Percentiles rank a stretch among this genome's conserved stretches.
phyloP scores from a whole-genome alignment of 306 rosid species.

The Datisca glomerata region DNA sequence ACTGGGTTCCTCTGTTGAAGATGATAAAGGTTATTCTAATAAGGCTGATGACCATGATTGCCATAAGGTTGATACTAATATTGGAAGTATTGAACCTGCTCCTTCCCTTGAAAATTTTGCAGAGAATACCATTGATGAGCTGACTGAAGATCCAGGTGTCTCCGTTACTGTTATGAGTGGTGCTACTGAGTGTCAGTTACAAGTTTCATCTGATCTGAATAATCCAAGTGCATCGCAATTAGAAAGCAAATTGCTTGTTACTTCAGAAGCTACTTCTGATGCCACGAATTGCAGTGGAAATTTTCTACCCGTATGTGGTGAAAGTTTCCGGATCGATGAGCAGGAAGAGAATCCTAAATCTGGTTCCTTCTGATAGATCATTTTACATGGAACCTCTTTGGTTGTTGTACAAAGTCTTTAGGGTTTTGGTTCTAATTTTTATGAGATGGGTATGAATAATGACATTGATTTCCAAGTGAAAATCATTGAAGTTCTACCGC shows the following conservation, averaged over 20 bases:
- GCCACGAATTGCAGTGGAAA: conserved; percentile 21
- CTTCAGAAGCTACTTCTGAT: conserved; percentile 26
- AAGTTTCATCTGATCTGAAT: conserved; percentile 20
- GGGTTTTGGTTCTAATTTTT: conserved; percentile 26
- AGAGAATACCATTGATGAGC: conserved; percentile 16
- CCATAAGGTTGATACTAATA: conserved; percentile 13
- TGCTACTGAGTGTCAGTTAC: conserved; percentile 22
- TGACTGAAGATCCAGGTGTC: conserved; percentile 14
- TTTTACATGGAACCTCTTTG: conserved; percentile 15
- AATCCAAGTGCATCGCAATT: conserved; percentile 14
- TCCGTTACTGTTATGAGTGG: conserved; percentile 23
- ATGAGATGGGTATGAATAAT: conserved; percentile 12
- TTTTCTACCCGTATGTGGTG: conserved; percentile 23
- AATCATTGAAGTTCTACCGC: background rate
- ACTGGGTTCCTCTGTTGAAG: conserved; percentile 16
- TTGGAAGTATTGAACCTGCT: conserved; percentile 21
- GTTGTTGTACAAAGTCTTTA: conserved; percentile 8
- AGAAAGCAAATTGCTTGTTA: conserved; percentile 11
- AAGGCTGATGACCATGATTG: conserved; percentile 23
- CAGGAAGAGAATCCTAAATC: conserved; percentile 21
- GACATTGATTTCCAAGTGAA: conserved; percentile 1
- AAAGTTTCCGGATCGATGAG: conserved; percentile 23
- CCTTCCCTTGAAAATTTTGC: conserved; percentile 18
- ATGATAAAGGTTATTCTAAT: conserved; percentile 13
- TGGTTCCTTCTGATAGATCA: conserved; percentile 14